Conservation (phyloP, 768 basidiomycete species). For the Cubamyces lactineus region DNA sequence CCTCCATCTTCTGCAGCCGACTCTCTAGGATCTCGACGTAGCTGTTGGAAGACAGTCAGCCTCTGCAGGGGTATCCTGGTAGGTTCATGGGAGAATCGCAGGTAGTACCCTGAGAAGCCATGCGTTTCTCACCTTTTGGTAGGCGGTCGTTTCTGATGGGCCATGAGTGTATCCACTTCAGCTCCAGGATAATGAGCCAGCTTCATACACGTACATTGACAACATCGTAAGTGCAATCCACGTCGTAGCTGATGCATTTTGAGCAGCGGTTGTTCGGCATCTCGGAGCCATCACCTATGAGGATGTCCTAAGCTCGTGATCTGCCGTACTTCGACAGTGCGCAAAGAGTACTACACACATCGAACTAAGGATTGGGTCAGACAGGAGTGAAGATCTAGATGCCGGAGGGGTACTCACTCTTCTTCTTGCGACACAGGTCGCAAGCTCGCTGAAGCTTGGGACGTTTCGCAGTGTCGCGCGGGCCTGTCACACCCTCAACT, state of each 20-base stretch:
- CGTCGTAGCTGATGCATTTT: slow-evolving; percentile 16
- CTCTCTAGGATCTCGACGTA: slow-evolving; percentile 28
- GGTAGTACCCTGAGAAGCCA: not conserved
- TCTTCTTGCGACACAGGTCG: slow-evolving; percentile 38
- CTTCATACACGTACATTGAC: slow-evolving; percentile 3
- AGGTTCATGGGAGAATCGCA: too few relatives aligned
- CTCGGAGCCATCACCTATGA: slow-evolving; percentile 21
- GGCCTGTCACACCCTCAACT: not conserved
- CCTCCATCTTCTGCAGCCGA: slow-evolving; percentile 28
- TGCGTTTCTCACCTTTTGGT: slow-evolving; percentile 18
- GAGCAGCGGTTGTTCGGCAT: slow-evolving; percentile 18
- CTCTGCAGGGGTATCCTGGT: not conserved
- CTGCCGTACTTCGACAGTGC: too few relatives aligned
- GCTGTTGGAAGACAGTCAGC: slow-evolving; percentile 5
- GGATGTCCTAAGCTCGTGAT: not conserved
- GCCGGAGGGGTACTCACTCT: slow-evolving; percentile 33
- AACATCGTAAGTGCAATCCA: slow-evolving; percentile 20
- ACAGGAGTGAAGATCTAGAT: too few relatives aligned
- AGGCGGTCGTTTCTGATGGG: slow-evolving; percentile 12
- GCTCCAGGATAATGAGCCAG: not conserved
- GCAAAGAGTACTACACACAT: too few relatives aligned
- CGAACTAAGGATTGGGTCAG: too few relatives aligned
- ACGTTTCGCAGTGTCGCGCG: slow-evolving; percentile 25
- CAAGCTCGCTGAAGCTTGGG: slow-evolving; percentile 38
- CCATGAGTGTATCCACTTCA: not conserved